Base-by-base conservation (phyloP, 2,329 filamentous ascomycete species). In the Sclerotiophoma versabilis region DNA sequence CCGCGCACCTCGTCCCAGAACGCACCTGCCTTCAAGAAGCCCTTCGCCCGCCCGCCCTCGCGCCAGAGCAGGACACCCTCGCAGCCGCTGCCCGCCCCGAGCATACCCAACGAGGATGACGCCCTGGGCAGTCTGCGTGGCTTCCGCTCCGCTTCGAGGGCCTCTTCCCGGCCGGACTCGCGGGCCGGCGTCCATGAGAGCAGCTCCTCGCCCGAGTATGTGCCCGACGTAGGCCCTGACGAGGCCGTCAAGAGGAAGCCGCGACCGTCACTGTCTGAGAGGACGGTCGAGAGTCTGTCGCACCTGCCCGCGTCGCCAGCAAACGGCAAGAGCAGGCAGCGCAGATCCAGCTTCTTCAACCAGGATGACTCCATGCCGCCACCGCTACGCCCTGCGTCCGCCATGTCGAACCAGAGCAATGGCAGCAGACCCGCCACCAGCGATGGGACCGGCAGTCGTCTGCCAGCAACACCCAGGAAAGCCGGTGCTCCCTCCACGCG, bases 251-350 rank as follows among this genome's bases (percentile, higher is more conserved):
- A 61, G 49, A 69, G 47, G 80, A 84, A 45, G 60, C 66, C 76
- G 4, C 70, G 80, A 11, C 78, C 78, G 12, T 93, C 91, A 0
- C 80, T 97, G 4, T 87, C 89, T 0, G 93, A 97, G 65, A 83
- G 93, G 53, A 96, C 93, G 0, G 87, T 96, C 34, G 91, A 96
- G 72, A 96, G 91, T 0, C 78, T 97, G 5, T 84, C 92, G 3
- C 84, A 87, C 39, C 79, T 96, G 25, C 90, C 92, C 0, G 86
- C 90, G 0, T 95, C 92, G 0, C 92, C 93, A 3, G 66, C 67
- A 4, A 60, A 60, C 17, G 57, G 85, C 22, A 84, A 0, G 74
- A 89, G 38, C 84, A 82, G 60, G 46, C 85, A 85, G 54, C 85
- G 87, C 48, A 79, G 83, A 8, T 91, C 91, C 0, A 86, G 84